These are phyloP conservation scores for Syzygium malaccense DNA, from an alignment of 441 rosid species.

Conservation along the genomic window DNA sequence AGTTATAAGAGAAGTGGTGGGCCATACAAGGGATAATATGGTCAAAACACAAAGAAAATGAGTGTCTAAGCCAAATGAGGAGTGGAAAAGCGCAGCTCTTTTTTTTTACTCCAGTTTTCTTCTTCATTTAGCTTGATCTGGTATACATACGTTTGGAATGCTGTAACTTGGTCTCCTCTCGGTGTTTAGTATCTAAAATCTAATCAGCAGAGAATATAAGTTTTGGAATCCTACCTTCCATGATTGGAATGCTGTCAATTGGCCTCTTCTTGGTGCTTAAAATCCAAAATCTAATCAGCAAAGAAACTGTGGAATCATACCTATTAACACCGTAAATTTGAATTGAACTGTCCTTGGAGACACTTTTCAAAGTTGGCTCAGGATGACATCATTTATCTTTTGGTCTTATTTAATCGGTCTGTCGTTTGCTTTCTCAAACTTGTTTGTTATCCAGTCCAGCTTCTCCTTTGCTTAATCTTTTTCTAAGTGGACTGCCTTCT, in stretches of 20 bases:
- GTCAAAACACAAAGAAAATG: too few species aligned
- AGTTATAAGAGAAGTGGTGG: too few species aligned
- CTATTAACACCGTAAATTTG: not conserved
- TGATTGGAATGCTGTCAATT: not conserved
- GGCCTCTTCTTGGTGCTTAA: not conserved
- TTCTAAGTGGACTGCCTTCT: not conserved
- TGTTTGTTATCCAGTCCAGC: not conserved
- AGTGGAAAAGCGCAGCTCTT: not conserved
- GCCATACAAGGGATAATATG: too few species aligned
- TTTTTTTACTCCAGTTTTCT: not conserved
- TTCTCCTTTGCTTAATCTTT: not conserved
- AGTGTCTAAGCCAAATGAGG: too few species aligned
- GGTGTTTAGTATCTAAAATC: not conserved
- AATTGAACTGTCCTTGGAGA: not conserved
- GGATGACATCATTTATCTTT: not conserved
- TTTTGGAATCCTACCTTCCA: not conserved
- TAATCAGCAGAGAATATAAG: not conserved
- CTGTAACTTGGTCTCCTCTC: not conserved
- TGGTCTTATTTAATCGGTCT: not conserved
- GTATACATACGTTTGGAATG: not conserved
- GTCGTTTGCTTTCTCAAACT: not conserved
- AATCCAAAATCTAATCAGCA: not conserved
- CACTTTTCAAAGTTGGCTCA: not conserved
- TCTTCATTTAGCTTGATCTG: not conserved
- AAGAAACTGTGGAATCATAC: not conserved